Conservation (phyloP, 2,329 filamentous ascomycete species). For the Alternaria sp. region DNA sequence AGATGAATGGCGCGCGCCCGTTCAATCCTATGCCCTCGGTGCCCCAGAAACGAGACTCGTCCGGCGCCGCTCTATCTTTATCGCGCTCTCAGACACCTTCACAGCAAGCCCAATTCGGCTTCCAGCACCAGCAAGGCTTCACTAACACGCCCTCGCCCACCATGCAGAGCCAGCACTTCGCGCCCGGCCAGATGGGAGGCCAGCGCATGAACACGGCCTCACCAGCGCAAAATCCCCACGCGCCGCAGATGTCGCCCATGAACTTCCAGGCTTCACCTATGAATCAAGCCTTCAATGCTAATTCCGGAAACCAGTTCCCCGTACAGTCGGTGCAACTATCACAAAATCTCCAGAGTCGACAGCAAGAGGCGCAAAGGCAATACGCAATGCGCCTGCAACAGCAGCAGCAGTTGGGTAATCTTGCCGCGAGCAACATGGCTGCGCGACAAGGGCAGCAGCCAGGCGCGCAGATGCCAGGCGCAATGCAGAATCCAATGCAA, state of each 20-base stretch:
- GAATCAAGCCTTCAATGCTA: conserved; percentile 50
- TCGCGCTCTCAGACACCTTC: conserved; percentile 94
- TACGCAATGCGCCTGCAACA: conserved; percentile 88
- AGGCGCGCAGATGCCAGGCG: conserved; percentile 46
- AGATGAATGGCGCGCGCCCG: conserved; percentile 75
- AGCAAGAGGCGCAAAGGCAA: conserved; percentile 74
- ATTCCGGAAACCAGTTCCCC: conserved; percentile 53
- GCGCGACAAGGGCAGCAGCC: conserved; percentile 47
- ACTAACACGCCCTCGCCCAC: conserved; percentile 93
- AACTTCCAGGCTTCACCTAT: conserved; percentile 44
- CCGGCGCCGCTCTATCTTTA: conserved; percentile 85
- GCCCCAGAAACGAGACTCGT: conserved; percentile 88
- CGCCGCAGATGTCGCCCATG: conserved; percentile 51
- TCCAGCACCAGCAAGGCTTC: conserved; percentile 72
- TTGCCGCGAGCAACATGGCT: conserved; percentile 48
- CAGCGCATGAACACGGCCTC: conserved; percentile 84
- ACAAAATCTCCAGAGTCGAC: conserved; percentile 56
- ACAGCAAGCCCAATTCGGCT: conserved; percentile 69
- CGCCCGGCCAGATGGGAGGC: conserved; percentile 61
- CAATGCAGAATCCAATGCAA: conserved; percentile 28
- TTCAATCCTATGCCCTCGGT: conserved; percentile 87
- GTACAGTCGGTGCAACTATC: conserved; percentile 55
- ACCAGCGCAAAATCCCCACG: conserved; percentile 77
- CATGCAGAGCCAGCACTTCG: conserved; percentile 79
- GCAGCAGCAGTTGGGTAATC: conserved; percentile 60